phyloP scores from a whole-genome alignment of 2,329 filamentous ascomycete species.

The Hypoxylon sp. region DNA sequence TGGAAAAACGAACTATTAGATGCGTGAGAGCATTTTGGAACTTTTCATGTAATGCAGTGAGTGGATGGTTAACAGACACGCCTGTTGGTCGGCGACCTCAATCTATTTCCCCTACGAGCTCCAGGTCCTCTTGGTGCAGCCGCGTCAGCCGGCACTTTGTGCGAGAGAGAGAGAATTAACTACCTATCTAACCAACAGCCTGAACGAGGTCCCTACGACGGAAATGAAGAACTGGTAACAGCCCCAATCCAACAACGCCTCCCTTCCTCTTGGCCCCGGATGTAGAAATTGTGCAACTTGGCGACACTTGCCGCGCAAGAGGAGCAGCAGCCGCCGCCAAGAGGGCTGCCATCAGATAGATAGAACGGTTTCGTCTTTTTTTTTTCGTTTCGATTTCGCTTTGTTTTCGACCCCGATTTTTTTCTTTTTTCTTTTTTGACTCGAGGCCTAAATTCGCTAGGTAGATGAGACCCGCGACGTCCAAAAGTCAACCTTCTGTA shows the following conservation, averaged over 20 bases:
- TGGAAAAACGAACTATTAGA: not conserved
- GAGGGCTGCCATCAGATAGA: not conserved
- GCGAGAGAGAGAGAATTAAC: not conserved
- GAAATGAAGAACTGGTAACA: not conserved
- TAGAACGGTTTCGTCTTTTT: not conserved
- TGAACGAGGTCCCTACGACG: not conserved
- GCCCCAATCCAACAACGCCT: not conserved
- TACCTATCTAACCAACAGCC: not conserved
- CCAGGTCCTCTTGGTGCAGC: not conserved
- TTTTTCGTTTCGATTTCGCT: not conserved
- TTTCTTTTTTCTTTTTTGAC: too few species aligned
- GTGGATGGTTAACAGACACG: not conserved
- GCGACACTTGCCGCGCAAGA: not conserved
- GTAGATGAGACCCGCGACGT: not conserved
- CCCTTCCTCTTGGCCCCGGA: not conserved
- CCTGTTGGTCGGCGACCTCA: slow-evolving; percentile 8
- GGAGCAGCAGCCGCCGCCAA: too few species aligned
- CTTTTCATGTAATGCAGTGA: not conserved
- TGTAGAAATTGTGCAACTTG: slow-evolving; percentile 11
- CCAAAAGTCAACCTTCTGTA: not conserved
- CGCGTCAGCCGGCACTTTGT: not conserved
- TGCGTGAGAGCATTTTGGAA: not conserved
- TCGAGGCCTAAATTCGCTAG: not conserved
- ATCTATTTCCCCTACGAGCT: not conserved
- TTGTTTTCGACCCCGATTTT: too few species aligned